Percentiles rank a stretch among this genome's conserved stretches.
Conservation (phyloP, 441 rosid genomes). For the Macaranga tanarius region DNA sequence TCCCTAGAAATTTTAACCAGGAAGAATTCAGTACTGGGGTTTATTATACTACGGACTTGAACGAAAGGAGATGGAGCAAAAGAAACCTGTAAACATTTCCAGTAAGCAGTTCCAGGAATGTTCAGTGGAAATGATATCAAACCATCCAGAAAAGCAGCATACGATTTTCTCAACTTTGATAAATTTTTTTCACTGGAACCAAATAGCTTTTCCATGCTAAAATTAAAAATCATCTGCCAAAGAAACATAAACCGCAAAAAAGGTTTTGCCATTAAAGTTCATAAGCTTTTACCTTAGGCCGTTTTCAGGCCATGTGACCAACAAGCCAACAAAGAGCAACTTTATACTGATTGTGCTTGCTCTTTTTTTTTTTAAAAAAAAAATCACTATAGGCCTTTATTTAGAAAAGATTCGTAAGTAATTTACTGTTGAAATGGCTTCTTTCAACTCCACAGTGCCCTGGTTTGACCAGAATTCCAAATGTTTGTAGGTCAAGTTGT, state of each 20-base stretch:
- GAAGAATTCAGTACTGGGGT: too few species aligned
- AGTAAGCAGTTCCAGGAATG: conserved; percentile 43
- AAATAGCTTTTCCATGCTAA: not conserved
- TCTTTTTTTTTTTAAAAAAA: too few species aligned
- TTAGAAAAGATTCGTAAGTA: not conserved
- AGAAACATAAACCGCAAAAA: not conserved
- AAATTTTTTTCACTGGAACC: conserved; percentile 14
- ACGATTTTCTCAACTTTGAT: conserved; percentile 28
- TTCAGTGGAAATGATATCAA: conserved; percentile 42
- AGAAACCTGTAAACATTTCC: conserved; percentile 38
- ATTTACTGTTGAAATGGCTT: conserved; percentile 23
- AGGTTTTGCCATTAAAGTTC: too few species aligned
- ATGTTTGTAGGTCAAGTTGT: conserved; percentile 20
- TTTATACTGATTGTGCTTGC: too few species aligned
- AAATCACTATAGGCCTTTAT: not conserved
- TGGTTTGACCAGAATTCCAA: conserved; percentile 28
- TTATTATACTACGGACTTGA: too few species aligned
- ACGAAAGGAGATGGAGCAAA: not conserved
- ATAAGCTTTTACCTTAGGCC: too few species aligned
- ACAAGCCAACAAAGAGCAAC: too few species aligned
- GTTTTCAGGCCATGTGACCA: too few species aligned
- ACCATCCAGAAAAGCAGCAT: conserved; percentile 33
- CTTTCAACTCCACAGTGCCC: conserved; percentile 29
- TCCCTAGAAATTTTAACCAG: conserved; percentile 19
- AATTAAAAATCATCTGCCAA: conserved; percentile 38